Base-by-base conservation (phyloP, 192 early-diverging fungal genomes). In the Phycomyces blakesleeanus region DNA sequence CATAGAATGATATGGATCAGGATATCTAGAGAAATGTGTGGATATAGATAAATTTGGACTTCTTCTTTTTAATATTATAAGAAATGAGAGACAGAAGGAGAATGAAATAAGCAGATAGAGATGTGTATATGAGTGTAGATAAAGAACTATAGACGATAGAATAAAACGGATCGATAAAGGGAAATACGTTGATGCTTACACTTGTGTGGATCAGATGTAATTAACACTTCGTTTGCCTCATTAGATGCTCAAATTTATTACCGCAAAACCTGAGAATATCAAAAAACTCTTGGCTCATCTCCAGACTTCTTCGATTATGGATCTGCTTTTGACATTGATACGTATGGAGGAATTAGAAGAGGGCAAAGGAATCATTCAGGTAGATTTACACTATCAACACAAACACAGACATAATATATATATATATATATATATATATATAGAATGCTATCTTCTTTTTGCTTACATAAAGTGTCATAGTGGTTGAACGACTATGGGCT, bases 251-350 rank as follows among this genome's bases (percentile, higher is more conserved):
- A 77, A 83, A 41, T 96, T 92, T 67, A 89, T 98, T 58, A 82
- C 87, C 62, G 83, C 81, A 22, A 87, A 93, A 64, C 81, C 83
- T 47, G 81, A 90, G 55, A 86, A 93, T 10, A 83, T 97, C 0
- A 64, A 70, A 27, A 88, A 85, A 70, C 83, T 98, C 37, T 77
- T 98, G 11, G 77, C 73, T 51, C 96, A 98, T 70, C 82, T 98
- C 71, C 86, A 86, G 24, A 91, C 86, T 51, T 92, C 93, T 11
- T 82, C 94, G 0, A 89, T 96, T 47, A 91, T 91, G 58, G 96
- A 98, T 68, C 78, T 98, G 29, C 72, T 98, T 51, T 84, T 98
- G 50, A 97, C 93, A 64, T 81, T 98, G 12, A 90, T 98, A 59
- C 94, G 92, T 67, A 79, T 95, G 61, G 93, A 94, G 53, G 96